These are phyloP conservation scores for Delonix regia DNA, from an alignment of 306 rosid species.

Conservation along the genomic window DNA sequence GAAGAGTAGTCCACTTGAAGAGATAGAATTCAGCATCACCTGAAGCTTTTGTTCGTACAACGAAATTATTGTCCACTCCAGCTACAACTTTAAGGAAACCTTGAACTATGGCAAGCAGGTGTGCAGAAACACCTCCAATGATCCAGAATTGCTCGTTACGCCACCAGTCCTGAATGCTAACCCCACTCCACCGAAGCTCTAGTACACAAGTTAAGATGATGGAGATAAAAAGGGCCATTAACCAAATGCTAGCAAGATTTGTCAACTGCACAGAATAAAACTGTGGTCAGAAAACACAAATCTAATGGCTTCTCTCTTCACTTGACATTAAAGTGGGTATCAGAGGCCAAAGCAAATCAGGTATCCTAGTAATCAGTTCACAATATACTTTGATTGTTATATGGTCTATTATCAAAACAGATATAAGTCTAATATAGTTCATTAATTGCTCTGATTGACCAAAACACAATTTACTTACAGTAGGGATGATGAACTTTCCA, in stretches of 20 bases:
- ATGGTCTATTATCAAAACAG: neutral
- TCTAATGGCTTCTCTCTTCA: neutral
- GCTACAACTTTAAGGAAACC: conserved; percentile 86
- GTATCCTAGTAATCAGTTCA: neutral
- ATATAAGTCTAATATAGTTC: neutral
- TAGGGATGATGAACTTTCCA: conserved; percentile 92
- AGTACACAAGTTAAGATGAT: conserved; percentile 75
- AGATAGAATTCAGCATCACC: conserved; percentile 60
- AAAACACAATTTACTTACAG: conserved; percentile 56
- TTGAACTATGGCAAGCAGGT: conserved; percentile 86
- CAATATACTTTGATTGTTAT: neutral
- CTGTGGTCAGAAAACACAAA: conserved; percentile 19
- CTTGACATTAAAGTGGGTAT: neutral
- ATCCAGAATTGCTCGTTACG: conserved; percentile 97
- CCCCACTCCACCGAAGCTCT: conserved; percentile 92
- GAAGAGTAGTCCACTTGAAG: conserved; percentile 91
- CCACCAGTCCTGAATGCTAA: conserved; percentile 91
- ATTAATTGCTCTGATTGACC: neutral
- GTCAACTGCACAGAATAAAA: conserved; percentile 62
- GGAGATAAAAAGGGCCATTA: conserved; percentile 80
- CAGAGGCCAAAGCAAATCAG: neutral
- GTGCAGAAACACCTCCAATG: conserved; percentile 95
- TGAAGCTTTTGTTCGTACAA: conserved; percentile 69
- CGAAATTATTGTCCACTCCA: conserved; percentile 67
- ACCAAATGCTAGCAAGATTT: conserved; percentile 78